Conservation (phyloP, 139 green algal species). For the Chlamydomonas asymmetrica region DNA sequence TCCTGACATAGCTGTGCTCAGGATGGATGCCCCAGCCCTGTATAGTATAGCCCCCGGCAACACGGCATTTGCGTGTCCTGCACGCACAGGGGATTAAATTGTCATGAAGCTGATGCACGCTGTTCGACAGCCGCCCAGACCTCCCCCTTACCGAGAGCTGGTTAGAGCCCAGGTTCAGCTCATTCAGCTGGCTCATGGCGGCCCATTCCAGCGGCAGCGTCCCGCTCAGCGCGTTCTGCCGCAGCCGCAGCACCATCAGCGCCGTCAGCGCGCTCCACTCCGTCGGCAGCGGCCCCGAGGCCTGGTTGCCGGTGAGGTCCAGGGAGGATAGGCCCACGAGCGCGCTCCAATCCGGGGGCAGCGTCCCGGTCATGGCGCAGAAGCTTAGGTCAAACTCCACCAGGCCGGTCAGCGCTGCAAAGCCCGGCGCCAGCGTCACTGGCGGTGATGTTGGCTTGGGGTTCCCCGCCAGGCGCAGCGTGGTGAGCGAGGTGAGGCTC, state of each 20-base stretch:
- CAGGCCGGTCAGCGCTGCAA: not conserved
- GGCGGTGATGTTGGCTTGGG: not conserved
- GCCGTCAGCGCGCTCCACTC: not conserved
- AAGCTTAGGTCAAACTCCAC: not conserved
- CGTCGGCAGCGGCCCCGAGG: constrained; percentile 5
- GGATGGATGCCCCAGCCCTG: no score
- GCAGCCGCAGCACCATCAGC: constrained; percentile 14
- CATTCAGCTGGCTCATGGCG: not conserved
- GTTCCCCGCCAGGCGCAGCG: no score
- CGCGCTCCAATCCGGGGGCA: not conserved
- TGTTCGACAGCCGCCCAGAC: no score
- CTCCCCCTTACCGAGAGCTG: no score
- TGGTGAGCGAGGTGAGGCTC: not conserved
- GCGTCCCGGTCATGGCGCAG: not conserved
- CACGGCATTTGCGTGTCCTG: no score
- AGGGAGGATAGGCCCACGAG: not conserved
- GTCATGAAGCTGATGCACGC: no score
- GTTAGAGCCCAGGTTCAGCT: constrained; percentile 24
- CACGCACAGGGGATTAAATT: no score
- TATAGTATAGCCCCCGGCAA: no score
- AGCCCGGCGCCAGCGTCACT: no score
- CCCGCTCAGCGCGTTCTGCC: constrained; percentile 11
- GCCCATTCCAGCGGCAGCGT: constrained; percentile 19
- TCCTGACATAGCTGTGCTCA: no score
- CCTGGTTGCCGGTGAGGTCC: not conserved